A percentile compares a stretch with the other conserved stretches of the same genome.
Evolutionary conservation across 441 rosid species (phyloP).

Genomic region (Erodium chrysanthum): DNA sequence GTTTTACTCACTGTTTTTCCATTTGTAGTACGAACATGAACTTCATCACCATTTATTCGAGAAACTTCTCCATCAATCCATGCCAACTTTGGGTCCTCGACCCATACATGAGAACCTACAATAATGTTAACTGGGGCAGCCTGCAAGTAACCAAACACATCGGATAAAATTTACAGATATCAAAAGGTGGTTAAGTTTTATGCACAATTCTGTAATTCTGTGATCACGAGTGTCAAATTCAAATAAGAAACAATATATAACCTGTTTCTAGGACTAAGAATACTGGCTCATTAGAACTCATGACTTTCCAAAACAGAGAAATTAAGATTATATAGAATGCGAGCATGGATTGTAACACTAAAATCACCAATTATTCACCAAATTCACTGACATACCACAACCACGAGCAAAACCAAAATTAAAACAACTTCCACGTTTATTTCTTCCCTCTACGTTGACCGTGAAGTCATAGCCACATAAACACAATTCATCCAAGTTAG

Average conservation of each 20-base stretch:
- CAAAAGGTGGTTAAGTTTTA: neutral
- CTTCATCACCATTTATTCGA: slow-evolving; percentile 62
- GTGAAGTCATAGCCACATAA: neutral
- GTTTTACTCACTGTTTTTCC: slow-evolving; percentile 64
- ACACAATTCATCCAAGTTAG: neutral
- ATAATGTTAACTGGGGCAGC: slow-evolving; percentile 78
- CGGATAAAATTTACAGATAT: neutral
- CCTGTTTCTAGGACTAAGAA: neutral
- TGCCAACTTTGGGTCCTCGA: slow-evolving; percentile 73
- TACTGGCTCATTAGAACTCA: neutral
- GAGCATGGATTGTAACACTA: neutral
- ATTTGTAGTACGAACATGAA: slow-evolving; percentile 50
- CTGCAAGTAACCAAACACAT: slow-evolving; percentile 28
- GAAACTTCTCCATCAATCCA: slow-evolving; percentile 94
- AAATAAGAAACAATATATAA: neutral
- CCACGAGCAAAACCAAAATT: neutral
- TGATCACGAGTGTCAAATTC: neutral
- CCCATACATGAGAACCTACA: slow-evolving; percentile 98
- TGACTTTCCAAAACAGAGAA: neutral
- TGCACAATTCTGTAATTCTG: neutral
- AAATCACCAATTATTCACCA: neutral
- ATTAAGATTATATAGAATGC: neutral
- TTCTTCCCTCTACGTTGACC: neutral
- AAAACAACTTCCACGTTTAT: neutral
- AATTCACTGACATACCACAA: neutral